Conservation (phyloP, 495 filamentous ascomycete genomes). For the Corynascus novoguineensis region DNA sequence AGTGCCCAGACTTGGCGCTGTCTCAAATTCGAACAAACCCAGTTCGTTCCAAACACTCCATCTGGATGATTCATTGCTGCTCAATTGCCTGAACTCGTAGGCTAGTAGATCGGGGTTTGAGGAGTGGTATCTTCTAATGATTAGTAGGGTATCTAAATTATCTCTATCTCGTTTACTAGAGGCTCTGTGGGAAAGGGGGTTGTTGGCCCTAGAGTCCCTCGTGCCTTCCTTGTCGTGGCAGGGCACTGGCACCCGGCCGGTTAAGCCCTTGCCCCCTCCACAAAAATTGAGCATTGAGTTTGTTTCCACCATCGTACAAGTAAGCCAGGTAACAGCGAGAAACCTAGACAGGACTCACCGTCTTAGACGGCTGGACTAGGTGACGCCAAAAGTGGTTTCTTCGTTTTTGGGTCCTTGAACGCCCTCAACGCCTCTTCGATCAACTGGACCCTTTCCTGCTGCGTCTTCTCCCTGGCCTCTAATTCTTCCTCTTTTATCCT, state of each 20-base stretch:
- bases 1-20: constrained; percentile 47
- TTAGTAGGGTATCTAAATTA: constrained; percentile 11
- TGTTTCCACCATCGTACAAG: constrained; percentile 5
- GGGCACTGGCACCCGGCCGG: background rate
- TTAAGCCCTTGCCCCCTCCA: background rate
- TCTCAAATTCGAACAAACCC: constrained; percentile 55
- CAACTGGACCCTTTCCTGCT: constrained; percentile 53
- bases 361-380: constrained; percentile 15
- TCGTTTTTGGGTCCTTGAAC: constrained; percentile 50
- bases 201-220: background rate
- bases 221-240: constrained; percentile 11
- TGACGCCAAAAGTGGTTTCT: constrained; percentile 38
- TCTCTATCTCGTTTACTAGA: background rate
- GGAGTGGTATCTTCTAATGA: background rate
- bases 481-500: constrained; percentile 57
- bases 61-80: constrained; percentile 1
- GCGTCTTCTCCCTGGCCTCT: constrained; percentile 55
- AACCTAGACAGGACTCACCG: background rate
- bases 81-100: no score
- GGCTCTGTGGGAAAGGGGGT: constrained; percentile 4
- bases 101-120: background rate
- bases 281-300: background rate
- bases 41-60: background rate
- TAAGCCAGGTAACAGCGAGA: background rate
- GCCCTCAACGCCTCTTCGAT: constrained; percentile 64